Conservation (phyloP, 2,329 filamentous ascomycete genomes). For the Clonostachys sp. region DNA sequence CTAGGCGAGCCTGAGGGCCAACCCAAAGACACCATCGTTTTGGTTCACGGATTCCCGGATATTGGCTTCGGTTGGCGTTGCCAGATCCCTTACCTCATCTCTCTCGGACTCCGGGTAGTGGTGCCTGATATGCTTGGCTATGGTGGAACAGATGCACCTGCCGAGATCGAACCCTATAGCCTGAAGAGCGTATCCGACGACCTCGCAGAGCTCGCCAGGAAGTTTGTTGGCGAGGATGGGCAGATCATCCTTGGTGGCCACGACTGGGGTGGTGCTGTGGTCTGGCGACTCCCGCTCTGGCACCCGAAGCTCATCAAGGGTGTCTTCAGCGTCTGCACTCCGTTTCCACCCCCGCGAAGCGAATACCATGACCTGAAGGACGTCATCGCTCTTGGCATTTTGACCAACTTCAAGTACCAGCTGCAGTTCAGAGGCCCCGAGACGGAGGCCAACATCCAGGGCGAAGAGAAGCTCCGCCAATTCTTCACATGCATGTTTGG, state of each 20-base stretch:
- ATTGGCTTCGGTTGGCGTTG: slow-evolving; percentile 82
- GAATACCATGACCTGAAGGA: slow-evolving; percentile 52
- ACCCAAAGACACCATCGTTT: slow-evolving; percentile 43
- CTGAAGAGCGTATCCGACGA: slow-evolving; percentile 71
- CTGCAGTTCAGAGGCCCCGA: slow-evolving; percentile 69
- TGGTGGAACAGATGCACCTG: slow-evolving; percentile 68
- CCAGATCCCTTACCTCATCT: slow-evolving; percentile 74
- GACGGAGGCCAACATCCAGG: slow-evolving; percentile 53
- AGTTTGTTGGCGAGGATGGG: slow-evolving; percentile 38
- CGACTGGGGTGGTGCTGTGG: slow-evolving; percentile 83
- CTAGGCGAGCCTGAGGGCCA: slow-evolving; percentile 42
- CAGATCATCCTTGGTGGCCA: slow-evolving; percentile 81
- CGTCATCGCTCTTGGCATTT: slow-evolving; percentile 43
- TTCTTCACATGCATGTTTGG: slow-evolving; percentile 73
- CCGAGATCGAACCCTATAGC: slow-evolving; percentile 58
- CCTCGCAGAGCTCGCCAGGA: slow-evolving; percentile 64
- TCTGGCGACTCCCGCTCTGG: slow-evolving; percentile 71
- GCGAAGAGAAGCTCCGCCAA: slow-evolving; percentile 58
- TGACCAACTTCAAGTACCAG: slow-evolving; percentile 80
- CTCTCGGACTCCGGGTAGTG: slow-evolving; percentile 72
- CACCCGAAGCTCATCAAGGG: slow-evolving; percentile 68
- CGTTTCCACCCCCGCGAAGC: slow-evolving; percentile 54
- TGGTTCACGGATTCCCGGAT: slow-evolving; percentile 79
- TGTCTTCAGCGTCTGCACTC: slow-evolving; percentile 78
- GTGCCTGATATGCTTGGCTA: slow-evolving; percentile 87